Conservation (phyloP, 2,329 filamentous ascomycete genomes). For the Paraconiothyrium brasiliense region DNA sequence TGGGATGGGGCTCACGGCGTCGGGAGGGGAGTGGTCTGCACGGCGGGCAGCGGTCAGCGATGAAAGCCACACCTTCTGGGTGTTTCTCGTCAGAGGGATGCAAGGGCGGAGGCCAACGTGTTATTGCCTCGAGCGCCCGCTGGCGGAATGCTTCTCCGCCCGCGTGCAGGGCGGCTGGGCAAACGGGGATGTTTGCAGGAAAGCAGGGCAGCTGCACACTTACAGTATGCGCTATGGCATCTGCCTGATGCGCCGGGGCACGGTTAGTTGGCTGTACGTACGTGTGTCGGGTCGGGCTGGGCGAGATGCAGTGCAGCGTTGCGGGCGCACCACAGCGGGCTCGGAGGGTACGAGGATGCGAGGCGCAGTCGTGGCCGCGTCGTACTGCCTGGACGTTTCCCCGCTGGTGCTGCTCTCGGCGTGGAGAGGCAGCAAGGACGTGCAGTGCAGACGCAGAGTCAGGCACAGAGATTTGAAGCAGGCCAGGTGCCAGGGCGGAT, state of each 20-base stretch:
- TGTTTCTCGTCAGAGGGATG: conserved; percentile 9
- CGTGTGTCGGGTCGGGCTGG: conserved; percentile 10
- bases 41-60: conserved; percentile 14
- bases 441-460: neutral
- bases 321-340: conserved; percentile 10
- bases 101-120: conserved; percentile 22
- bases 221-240: neutral
- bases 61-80: neutral
- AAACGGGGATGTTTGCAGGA: conserved; percentile 12
- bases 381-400: neutral
- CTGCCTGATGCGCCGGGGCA: conserved; percentile 5
- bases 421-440: neutral
- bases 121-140: conserved; percentile 9
- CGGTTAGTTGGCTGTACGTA: conserved; percentile 1
- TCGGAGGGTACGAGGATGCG: conserved; percentile 2
- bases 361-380: conserved; percentile 4
- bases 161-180: conserved; percentile 2
- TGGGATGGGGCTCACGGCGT: conserved; percentile 3
- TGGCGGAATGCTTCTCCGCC: conserved; percentile 10
- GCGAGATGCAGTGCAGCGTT: conserved; percentile 15
- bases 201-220: conserved; percentile 10
- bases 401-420: neutral
- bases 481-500: conserved; percentile 16
- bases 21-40: conserved; percentile 12
- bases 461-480: conserved; percentile 6